phyloP scores from a whole-genome alignment of 2,329 filamentous ascomycete species.

The Orbilia oligospora region DNA sequence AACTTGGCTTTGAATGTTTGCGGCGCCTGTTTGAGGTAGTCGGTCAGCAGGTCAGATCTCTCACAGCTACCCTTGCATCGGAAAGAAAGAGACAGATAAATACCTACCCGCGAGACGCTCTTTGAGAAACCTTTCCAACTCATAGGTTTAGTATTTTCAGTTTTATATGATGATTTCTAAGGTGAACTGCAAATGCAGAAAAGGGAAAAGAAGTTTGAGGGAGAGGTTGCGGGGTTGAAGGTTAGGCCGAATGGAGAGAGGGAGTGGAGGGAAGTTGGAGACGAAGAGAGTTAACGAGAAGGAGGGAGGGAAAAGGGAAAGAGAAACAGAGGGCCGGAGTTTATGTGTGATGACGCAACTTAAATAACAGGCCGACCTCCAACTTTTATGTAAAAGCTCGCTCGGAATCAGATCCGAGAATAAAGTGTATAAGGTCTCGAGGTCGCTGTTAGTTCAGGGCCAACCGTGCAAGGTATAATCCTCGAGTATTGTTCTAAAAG shows the following conservation, averaged over 20 bases:
- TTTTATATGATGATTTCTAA: slow-evolving; percentile 3
- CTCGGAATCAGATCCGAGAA: neutral
- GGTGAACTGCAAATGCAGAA: neutral
- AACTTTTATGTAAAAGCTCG: neutral
- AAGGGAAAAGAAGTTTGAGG: neutral
- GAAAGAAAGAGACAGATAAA: slow-evolving; percentile 64
- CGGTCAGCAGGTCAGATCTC: slow-evolving; percentile 47
- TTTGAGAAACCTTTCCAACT: slow-evolving; percentile 98
- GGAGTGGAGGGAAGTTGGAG: slow-evolving; percentile 31
- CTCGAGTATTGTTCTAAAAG: too few species aligned
- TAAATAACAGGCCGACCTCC: neutral
- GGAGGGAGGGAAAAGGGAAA: slow-evolving; percentile 33
- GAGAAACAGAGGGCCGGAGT: slow-evolving; percentile 37
- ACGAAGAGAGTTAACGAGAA: slow-evolving; percentile 19
- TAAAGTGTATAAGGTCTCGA: neutral
- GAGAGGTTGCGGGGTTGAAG: slow-evolving; percentile 11
- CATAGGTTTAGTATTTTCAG: slow-evolving; percentile 72
- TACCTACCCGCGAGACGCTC: slow-evolving; percentile 87
- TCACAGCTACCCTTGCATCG: slow-evolving; percentile 64
- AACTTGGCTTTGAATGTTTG: slow-evolving; percentile 93
- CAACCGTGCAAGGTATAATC: too few species aligned
- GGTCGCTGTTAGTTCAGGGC: too few species aligned
- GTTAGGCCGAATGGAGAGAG: slow-evolving; percentile 2
- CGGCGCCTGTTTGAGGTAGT: slow-evolving; percentile 75
- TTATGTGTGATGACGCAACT: slow-evolving; percentile 60